Conservation (phyloP, 345 rosid genomes). For the Hibiscus trionum region DNA sequence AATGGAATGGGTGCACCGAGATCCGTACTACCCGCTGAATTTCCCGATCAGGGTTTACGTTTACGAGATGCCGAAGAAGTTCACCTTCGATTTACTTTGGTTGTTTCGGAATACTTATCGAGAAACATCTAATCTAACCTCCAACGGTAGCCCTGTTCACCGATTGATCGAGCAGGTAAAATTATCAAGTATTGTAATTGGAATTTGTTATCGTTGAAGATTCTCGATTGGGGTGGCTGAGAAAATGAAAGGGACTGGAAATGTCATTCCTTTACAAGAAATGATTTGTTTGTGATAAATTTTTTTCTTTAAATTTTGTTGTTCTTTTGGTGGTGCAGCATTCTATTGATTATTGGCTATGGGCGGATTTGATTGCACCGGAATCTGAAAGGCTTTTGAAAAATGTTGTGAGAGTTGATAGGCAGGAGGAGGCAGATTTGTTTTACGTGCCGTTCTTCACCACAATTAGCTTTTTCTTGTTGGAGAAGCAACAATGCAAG, state of each 20-base stretch:
- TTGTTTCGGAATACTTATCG: conserved; percentile 60
- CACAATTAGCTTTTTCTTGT: conserved; percentile 81
- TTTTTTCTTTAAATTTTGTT: background rate
- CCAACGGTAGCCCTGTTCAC: conserved; percentile 97
- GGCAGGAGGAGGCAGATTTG: conserved; percentile 78
- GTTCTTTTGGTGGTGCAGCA: conserved; percentile 40
- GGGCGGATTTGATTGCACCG: conserved; percentile 84
- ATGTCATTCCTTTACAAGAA: background rate
- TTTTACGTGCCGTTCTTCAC: conserved; percentile 89
- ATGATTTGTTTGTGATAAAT: background rate
- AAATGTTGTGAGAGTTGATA: conserved; percentile 65
- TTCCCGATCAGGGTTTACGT: conserved; percentile 73
- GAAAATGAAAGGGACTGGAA: background rate
- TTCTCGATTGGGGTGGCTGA: background rate
- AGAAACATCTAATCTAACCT: conserved; percentile 74
- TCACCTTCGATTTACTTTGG: conserved; percentile 76
- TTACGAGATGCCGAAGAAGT: conserved; percentile 81
- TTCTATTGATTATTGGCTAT: conserved; percentile 92
- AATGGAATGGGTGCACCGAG: conserved; percentile 29
- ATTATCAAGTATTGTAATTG: background rate
- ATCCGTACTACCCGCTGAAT: conserved; percentile 40
- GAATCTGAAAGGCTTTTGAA: conserved; percentile 70
- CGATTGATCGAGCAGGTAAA: conserved; percentile 81
- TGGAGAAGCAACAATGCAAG: conserved; percentile 96
- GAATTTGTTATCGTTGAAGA: background rate